Evolutionary conservation across 257 asterid species (phyloP), one percentile per base, ranked within the genome.

Genomic region (Nicotiana sylvestris): DNA sequence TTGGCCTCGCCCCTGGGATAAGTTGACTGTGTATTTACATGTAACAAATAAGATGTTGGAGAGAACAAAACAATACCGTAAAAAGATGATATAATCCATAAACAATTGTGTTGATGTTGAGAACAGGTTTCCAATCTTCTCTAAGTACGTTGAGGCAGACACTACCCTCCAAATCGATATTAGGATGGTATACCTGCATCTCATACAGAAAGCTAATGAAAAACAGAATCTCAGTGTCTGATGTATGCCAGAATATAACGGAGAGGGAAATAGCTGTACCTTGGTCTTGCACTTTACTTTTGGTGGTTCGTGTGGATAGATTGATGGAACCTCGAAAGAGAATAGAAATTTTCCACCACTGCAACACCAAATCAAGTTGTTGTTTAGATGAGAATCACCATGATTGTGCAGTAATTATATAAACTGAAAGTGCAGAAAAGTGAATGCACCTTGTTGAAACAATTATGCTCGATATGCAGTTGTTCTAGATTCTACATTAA

Each of bases 81-180:
- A 95, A 95, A 51, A 93, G 94, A 87, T 92, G 98, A 83, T 49
- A 81, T 37, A 74, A 51, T 55, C 91, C 90, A 18, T 88, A 88
- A 76, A 88, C 79, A 74, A 88, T 39, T 2, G 91, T 88, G 81
- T 85, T 88, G 57, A 88, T 85, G 81, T 65, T 88, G 83, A 88
- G 90, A 68, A 88, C 88, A 37, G 90, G 90, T 77, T 88, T 88
- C 91, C 91, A 85, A 74, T 88, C 91, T 81, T 86, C 90, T 8
- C 91, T 83, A 32, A 88, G 89, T 29, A 88, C 83, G 56, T 88
- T 88, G 82, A 95, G 92, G 90, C 99, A 95, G 35, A 95, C 97
- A 81, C 92, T 93, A 84, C 99, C 99, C 81, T 95, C 99, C 83
- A 93, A 84, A 86, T 95, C 97, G 29, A 95, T 95, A 85, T 95